Conservation (phyloP, 371 early-diverging fungal genomes). For the Gilbertella persicaria region DNA sequence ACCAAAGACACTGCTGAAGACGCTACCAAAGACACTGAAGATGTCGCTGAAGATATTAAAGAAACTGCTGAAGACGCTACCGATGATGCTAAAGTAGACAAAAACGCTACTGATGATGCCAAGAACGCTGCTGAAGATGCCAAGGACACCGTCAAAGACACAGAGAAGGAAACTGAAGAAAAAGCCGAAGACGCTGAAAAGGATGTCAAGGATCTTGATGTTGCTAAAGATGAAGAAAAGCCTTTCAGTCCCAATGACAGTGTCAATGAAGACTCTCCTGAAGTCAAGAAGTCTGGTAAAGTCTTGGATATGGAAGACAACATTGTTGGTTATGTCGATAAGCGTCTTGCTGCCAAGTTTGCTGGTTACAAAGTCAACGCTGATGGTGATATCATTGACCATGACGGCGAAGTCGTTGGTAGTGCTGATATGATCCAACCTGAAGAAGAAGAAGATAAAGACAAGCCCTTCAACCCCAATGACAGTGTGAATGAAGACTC, state of each 20-base stretch:
- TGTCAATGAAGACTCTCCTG: constrained; percentile 18
- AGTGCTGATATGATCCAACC: constrained; percentile 7
- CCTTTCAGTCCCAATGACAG: constrained; percentile 17
- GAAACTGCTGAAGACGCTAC: constrained; percentile 3
- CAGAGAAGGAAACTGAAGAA: not conserved
- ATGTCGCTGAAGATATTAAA: not conserved
- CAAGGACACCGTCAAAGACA: not conserved
- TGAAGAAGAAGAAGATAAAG: constrained; percentile 1
- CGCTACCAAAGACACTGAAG: not conserved
- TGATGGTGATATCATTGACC: constrained; percentile 9
- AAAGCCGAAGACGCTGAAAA: not conserved
- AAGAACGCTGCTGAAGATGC: not conserved
- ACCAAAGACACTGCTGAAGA: no score
- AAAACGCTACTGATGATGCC: not conserved
- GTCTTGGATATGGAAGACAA: constrained; percentile 20
- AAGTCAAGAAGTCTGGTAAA: constrained; percentile 18
- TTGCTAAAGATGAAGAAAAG: constrained; percentile 5
- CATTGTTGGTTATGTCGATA: constrained; percentile 10
- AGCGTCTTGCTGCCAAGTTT: constrained; percentile 5
- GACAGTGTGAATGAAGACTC: constrained; percentile 1
- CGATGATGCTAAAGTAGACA: not conserved
- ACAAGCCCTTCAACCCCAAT: not conserved
- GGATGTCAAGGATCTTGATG: not conserved
- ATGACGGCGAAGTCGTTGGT: constrained; percentile 6
- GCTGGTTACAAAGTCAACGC: constrained; percentile 14